phyloP scores from a whole-genome alignment of 2,329 filamentous ascomycete species.

The Penicillium expansum region DNA sequence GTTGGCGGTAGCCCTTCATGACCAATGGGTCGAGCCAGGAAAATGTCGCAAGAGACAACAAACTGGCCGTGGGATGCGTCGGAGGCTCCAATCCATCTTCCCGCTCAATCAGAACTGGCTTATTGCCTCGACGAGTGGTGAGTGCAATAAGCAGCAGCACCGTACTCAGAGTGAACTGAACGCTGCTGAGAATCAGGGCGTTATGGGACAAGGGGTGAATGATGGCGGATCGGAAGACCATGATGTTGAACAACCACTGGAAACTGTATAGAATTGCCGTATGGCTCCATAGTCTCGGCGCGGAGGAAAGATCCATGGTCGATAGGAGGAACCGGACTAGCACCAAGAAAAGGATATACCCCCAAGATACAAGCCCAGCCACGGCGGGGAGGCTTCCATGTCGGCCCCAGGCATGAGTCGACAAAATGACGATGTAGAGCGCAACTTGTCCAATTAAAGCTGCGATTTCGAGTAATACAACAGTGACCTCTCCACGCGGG shows the following conservation, averaged over 20 bases:
- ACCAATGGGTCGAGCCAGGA: slow-evolving; percentile 88
- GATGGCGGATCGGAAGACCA: slow-evolving; percentile 80
- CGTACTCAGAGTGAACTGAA: slow-evolving; percentile 72
- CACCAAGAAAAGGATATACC: slow-evolving; percentile 73
- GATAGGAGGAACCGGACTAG: slow-evolving; percentile 67
- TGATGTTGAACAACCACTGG: slow-evolving; percentile 74
- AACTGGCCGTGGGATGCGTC: slow-evolving; percentile 78
- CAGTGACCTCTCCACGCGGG: slow-evolving; percentile 68
- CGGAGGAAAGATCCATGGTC: slow-evolving; percentile 59
- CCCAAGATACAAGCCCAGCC: slow-evolving; percentile 70
- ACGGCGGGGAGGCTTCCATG: slow-evolving; percentile 61
- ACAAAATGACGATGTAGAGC: slow-evolving; percentile 64
- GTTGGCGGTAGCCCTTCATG: slow-evolving; percentile 80
- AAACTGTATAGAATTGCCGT: slow-evolving; percentile 78
- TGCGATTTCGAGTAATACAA: slow-evolving; percentile 71
- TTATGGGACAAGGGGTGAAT: slow-evolving; percentile 69
- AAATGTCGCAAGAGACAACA: slow-evolving; percentile 85
- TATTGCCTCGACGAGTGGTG: slow-evolving; percentile 87
- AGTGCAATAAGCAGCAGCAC: slow-evolving; percentile 73
- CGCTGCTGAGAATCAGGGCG: slow-evolving; percentile 63
- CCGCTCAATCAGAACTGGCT: slow-evolving; percentile 80
- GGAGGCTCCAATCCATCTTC: slow-evolving; percentile 86
- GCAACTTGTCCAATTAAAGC: slow-evolving; percentile 70
- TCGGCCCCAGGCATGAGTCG: slow-evolving; percentile 58
- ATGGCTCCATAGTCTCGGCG: slow-evolving; percentile 86